A percentile compares a stretch with the other conserved stretches of the same genome.
Conservation (phyloP, 2,329 filamentous ascomycete genomes). For the Paraphaeosphaeria sporulosa region DNA sequence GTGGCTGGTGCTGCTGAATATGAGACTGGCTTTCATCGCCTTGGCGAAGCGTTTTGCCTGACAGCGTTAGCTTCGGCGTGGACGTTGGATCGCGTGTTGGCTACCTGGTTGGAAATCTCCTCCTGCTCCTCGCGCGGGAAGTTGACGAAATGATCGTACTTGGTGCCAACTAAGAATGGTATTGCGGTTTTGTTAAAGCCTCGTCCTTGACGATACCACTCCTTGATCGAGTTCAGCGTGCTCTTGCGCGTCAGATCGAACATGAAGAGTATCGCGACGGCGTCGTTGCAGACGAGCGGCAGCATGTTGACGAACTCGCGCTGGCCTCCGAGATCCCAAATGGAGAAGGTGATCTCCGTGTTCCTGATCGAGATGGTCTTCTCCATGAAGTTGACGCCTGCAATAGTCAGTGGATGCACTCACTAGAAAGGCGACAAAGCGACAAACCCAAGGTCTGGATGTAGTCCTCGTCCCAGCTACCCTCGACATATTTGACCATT, state of each 20-base stretch:
- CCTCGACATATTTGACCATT: conserved; percentile 99
- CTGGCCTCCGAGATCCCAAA: conserved; percentile 98
- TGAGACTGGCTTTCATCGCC: conserved; percentile 96
- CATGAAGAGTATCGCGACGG: conserved; percentile 99
- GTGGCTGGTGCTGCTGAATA: conserved; percentile 98
- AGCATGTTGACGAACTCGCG: conserved; percentile 99
- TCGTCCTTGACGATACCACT: conserved; percentile 97
- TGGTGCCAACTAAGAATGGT: conserved; percentile 94
- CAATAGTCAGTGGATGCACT: conserved; percentile 24
- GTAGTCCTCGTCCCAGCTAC: conserved; percentile 99
- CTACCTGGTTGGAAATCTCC: conserved; percentile 94
- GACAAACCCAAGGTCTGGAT: conserved; percentile 87
- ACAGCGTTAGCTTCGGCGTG: conserved; percentile 26
- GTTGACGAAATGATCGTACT: conserved; percentile 99
- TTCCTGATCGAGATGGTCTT: conserved; percentile 99
- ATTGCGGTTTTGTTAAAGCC: conserved; percentile 99
- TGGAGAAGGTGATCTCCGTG: conserved; percentile 99
- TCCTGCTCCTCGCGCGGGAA: conserved; percentile 97
- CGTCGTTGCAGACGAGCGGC: conserved; percentile 98
- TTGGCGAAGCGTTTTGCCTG: conserved; percentile 95
- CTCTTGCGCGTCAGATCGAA: conserved; percentile 98
- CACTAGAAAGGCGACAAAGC: not conserved
- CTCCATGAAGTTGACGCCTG: conserved; percentile 99
- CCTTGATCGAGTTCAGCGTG: conserved; percentile 98
- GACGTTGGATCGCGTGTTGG: not conserved